Base-by-base conservation (phyloP, 345 rosid genomes). In the Eucalyptus cloeziana region DNA sequence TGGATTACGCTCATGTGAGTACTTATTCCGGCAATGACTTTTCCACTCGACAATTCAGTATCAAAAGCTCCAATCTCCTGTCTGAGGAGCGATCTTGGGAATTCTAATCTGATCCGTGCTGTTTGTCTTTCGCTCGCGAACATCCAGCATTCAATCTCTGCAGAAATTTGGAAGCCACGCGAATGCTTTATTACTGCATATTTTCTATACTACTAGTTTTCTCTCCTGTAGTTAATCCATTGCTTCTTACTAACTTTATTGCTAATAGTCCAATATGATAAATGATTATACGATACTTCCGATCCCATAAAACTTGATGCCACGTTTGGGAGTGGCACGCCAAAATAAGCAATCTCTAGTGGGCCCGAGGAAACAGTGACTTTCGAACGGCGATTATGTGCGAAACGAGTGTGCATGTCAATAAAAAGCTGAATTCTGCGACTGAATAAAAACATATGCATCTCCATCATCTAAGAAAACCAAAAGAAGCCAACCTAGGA, bases 91-190 rank as follows among this genome's bases (percentile, higher is more conserved):
- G 95, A 93, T 87, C 90, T 88, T 19, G 93, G 88, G 91, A 50
- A 95, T 8, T 89, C 92, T 54, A 94, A 49, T 90, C 95, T 91
- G 67, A 94, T n/a, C 45, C 92, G 67, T 7, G 91, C 90, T 71
- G 93, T n/a, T 87, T 94, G 96, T 64, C 97, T 91, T 92, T 95
- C 93, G 47, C 96, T 93, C 49, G 95, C 33, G 49, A 93, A 94
- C 93, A 94, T 95, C 96, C 95, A 95, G 91, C 96, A 94, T 86
- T 94, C 96, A 15, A 93, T 90, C 92, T 94, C 96, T 95, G 94
- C 86, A 80, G 45, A 85, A 56, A 27, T 4, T 43, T 24, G 30
- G 49, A 51, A 51, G 79, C 22, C 11, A 31, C 8, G 22, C 9
- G 43, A 69, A 69, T 69, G 79, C 79, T 33, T 31, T 9, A 7